Base-by-base conservation (phyloP, 2,329 filamentous ascomycete genomes). In the Salinomyces thailandicus region DNA sequence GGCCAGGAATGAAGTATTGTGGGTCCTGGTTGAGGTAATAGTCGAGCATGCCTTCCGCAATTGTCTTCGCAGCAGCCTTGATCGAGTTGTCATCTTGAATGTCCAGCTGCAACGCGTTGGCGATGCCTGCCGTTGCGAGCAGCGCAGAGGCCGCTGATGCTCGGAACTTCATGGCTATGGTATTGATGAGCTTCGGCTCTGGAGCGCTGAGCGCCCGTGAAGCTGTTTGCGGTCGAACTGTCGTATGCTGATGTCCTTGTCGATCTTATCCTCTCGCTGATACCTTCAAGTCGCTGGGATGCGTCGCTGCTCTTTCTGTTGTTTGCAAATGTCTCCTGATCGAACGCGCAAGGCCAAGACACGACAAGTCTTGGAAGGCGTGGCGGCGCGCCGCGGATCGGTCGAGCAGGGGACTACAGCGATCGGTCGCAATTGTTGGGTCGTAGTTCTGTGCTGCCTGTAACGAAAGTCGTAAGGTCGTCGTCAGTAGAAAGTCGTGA, bases 11-110 rank as follows among this genome's bases (percentile, higher is more conserved):
- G n/a, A n/a, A n/a, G n/a, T n/a, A n/a, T 6, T 62, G 59, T 12
- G 67, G 68, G 1, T 68, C 63, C 31, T 63, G 48, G 42, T 75
- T 71, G 13, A 72, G 72, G 50, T 75, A 75, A 46, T 66, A 69
- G 13, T 52, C 51, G 59, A 73, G 63, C 60, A 73, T 65, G 31
- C 67, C 66, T 63, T 65, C 58, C 3, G 69, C 69, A 14, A 59
- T 53, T 9, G 54, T 55, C 9, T 48, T 50, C 5, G 66, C 64
- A 16, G 65, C 66, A 36, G 51, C 39, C 43, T 63, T 65, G 48
- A 69, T 62, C 1, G 64, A 67, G 31, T 60, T 14, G 11, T 31
- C n/a, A 31, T 31, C 28, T 11, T 31, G 8, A 16, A 31, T 31
- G 15, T 31, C 14, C 12, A 31, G 28, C 28, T 31, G 11, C n/a